Conservation (phyloP, 345 rosid species). For the Pseudoturritis turrita region DNA sequence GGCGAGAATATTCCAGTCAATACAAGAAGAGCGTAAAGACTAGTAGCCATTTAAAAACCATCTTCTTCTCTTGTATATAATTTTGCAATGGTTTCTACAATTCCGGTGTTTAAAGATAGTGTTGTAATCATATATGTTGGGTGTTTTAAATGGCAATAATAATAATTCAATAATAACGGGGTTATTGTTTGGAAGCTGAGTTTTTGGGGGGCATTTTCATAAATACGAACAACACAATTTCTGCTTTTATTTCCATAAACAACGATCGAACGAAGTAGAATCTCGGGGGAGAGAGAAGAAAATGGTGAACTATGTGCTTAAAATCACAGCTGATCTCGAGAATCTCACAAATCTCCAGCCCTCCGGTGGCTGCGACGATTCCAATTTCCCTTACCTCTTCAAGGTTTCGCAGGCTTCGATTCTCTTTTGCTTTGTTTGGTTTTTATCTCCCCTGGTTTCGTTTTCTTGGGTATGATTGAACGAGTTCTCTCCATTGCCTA, state of each 20-base stretch:
- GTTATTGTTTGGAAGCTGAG: background rate
- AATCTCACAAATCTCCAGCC: slow-evolving; percentile 77
- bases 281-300: background rate
- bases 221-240: background rate
- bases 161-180: too few relatives aligned
- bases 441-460: background rate
- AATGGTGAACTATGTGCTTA: slow-evolving; percentile 84
- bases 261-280: background rate
- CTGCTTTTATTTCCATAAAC: background rate
- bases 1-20: slow-evolving; percentile 74
- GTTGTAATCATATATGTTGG: too few relatives aligned
- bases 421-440: background rate
- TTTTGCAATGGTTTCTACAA: background rate
- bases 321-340: slow-evolving; percentile 76
- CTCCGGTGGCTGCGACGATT: slow-evolving; percentile 76
- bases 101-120: background rate
- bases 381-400: slow-evolving; percentile 71
- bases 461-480: background rate
- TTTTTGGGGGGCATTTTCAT: background rate
- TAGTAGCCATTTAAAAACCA: background rate
- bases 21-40: slow-evolving; percentile 68
- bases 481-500: background rate
- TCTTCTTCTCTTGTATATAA: background rate
- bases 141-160: too few relatives aligned
- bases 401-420: slow-evolving; percentile 45